Percentiles rank a stretch among this genome's conserved stretches.
Evolutionary conservation across 225 moss, liverwort and hornwort genomes (phyloP).

Genomic region (Physcomitrium patens): DNA sequence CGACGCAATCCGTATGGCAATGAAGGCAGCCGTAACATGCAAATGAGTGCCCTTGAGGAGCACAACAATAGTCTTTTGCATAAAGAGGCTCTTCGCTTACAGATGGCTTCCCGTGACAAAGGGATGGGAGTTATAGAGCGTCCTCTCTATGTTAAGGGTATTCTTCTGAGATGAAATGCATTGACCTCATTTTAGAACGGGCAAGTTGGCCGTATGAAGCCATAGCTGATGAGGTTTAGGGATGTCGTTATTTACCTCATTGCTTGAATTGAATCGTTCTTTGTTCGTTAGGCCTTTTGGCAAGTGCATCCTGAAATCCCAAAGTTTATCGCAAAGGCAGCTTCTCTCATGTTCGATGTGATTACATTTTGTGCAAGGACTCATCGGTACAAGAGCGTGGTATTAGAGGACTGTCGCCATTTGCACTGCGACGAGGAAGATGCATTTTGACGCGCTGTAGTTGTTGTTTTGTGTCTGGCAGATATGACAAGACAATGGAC

Average conservation of each 20-base stretch:
- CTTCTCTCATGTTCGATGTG: too few species aligned
- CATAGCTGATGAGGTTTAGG: neutral
- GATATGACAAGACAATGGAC: conserved; percentile 65
- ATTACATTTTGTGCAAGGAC: too few species aligned
- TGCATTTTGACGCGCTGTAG: neutral
- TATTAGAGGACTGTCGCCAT: neutral
- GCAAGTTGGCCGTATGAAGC: neutral
- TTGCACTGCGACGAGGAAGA: neutral
- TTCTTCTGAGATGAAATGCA: conserved; percentile 18
- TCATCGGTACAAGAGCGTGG: neutral
- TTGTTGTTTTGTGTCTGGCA: conserved; percentile 38
- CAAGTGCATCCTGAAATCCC: too few species aligned
- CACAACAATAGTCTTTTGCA: conserved; percentile 97
- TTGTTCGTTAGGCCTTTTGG: too few species aligned
- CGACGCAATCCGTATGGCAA: conserved; percentile 97
- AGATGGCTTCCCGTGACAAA: conserved; percentile 98
- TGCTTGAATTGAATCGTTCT: too few species aligned
- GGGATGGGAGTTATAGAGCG: conserved; percentile 88
- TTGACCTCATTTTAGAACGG: neutral
- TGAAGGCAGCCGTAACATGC: conserved; percentile 99
- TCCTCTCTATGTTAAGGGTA: conserved; percentile 90
- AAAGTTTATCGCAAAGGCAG: too few species aligned
- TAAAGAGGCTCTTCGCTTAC: conserved; percentile 94
- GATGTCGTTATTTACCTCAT: too few species aligned
- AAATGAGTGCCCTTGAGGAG: conserved; percentile 99